phyloP scores from a whole-genome alignment of 1,284 basidiomycete species.

The Spongispora temasekensis region DNA sequence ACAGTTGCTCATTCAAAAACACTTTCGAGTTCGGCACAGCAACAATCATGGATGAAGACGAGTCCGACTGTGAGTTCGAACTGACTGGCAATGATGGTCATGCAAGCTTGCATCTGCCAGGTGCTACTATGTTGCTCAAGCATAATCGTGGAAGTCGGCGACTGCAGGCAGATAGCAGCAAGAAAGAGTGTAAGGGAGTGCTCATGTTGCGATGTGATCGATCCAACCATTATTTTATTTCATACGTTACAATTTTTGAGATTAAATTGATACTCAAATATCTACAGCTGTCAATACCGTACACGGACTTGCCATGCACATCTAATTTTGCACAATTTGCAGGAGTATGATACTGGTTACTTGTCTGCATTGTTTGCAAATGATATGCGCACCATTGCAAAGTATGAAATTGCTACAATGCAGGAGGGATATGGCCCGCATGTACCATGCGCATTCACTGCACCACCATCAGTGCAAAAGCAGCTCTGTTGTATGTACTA shows the following conservation, averaged over 20 bases:
- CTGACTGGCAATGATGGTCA: not conserved
- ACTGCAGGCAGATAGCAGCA: not conserved
- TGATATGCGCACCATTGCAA: not conserved
- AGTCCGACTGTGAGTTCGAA: not conserved
- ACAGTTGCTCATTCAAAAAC: slow-evolving; percentile 4
- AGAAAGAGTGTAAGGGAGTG: slow-evolving; percentile 1
- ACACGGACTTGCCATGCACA: not conserved
- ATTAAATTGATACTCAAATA: not conserved
- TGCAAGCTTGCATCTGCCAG: not conserved
- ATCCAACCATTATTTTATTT: slow-evolving; percentile 1
- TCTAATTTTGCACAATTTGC: not conserved
- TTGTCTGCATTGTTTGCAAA: slow-evolving; percentile 20
- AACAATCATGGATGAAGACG: not conserved
- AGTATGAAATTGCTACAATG: slow-evolving; percentile 3
- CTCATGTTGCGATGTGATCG: not conserved
- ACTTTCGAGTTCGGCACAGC: not conserved
- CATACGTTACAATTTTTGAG: not conserved
- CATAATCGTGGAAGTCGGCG: not conserved
- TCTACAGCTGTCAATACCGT: not conserved
- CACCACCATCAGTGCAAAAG: slow-evolving; percentile 17
- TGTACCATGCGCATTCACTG: slow-evolving; percentile 16
- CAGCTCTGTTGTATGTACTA: slow-evolving; percentile 3
- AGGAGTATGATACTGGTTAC: slow-evolving; percentile 12
- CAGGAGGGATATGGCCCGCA: slow-evolving; percentile 25
- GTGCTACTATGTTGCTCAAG: not conserved